These are phyloP conservation scores for Talaromyces stipitatus DNA, from an alignment of 495 filamentous ascomycete species.

Conservation along the genomic window DNA sequence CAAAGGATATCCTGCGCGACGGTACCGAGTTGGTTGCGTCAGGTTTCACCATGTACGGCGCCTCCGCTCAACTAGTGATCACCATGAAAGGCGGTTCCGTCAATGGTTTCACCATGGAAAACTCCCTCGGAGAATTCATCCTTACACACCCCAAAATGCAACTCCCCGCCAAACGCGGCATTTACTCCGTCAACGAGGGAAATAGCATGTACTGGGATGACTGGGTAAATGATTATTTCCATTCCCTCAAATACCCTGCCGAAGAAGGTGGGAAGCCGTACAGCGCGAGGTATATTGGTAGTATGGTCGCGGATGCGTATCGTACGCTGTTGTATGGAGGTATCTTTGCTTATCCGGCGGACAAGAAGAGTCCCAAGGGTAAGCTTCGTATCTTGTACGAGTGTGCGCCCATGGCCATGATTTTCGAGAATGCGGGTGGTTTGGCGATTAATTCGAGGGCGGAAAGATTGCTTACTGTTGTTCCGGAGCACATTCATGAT, in stretches of 20 bases:
- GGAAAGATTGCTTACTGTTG: slow-evolving; percentile 80
- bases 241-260: slow-evolving; percentile 70
- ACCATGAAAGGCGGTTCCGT: slow-evolving; percentile 91
- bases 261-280: slow-evolving; percentile 71
- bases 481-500: slow-evolving; percentile 93
- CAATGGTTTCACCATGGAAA: slow-evolving; percentile 97
- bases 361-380: slow-evolving; percentile 97
- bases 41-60: slow-evolving; percentile 99
- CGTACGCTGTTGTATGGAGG: slow-evolving; percentile 91
- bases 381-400: slow-evolving; percentile 97
- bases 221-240: slow-evolving; percentile 77
- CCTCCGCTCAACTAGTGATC: slow-evolving; percentile 90
- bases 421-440: slow-evolving; percentile 97
- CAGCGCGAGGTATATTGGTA: slow-evolving; percentile 88
- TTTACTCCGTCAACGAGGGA: slow-evolving; percentile 98
- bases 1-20: slow-evolving; percentile 78
- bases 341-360: slow-evolving; percentile 93
- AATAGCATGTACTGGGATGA: slow-evolving; percentile 96
- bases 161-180: slow-evolving; percentile 69
- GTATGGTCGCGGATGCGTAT: slow-evolving; percentile 98
- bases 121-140: slow-evolving; percentile 95
- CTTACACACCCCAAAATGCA: slow-evolving; percentile 92
- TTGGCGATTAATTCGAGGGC: slow-evolving; percentile 84
- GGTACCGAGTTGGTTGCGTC: slow-evolving; percentile 87
- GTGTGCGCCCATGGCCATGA: slow-evolving; percentile 98